Evolutionary conservation across 2,329 filamentous ascomycete genomes (phyloP).

Genomic region (Fusarium tuaranense): DNA sequence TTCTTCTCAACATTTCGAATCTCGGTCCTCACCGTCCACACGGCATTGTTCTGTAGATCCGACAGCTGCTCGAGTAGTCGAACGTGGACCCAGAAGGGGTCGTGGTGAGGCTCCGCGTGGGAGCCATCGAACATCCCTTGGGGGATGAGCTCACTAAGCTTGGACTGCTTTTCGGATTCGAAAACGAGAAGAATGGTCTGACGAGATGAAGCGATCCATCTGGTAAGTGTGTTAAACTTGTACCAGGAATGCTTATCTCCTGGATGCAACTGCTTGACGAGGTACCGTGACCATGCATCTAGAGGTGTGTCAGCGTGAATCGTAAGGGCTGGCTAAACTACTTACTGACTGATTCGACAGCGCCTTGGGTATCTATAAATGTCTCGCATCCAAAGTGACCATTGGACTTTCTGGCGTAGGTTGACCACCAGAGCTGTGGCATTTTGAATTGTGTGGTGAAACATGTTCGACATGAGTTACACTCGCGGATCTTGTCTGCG

Average conservation of each 20-base stretch:
- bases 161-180: neutral
- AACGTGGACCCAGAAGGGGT: slow-evolving; percentile 30
- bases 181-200: slow-evolving; percentile 29
- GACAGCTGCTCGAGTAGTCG: slow-evolving; percentile 11
- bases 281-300: slow-evolving; percentile 33
- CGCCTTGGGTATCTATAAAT: slow-evolving; percentile 39
- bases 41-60: slow-evolving; percentile 34
- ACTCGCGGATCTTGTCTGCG: slow-evolving; percentile 47
- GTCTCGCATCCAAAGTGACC: slow-evolving; percentile 53
- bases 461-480: slow-evolving; percentile 38
- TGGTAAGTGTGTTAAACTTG: slow-evolving; percentile 31
- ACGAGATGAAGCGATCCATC: slow-evolving; percentile 16
- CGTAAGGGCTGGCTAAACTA: accelerated
- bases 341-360: slow-evolving; percentile 13
- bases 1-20: slow-evolving; percentile 51
- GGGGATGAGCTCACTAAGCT: neutral
- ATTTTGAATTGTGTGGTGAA: slow-evolving; percentile 36
- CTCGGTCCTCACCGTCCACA: slow-evolving; percentile 54
- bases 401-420: slow-evolving; percentile 50
- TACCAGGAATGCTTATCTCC: slow-evolving; percentile 5
- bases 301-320: neutral
- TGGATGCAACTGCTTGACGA: slow-evolving; percentile 16
- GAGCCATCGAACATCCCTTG: neutral
- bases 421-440: slow-evolving; percentile 51
- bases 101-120: neutral